These are phyloP conservation scores for Pyrenochaeta sp. DNA, from an alignment of 2,329 filamentous ascomycete genomes.

Conservation along the genomic window DNA sequence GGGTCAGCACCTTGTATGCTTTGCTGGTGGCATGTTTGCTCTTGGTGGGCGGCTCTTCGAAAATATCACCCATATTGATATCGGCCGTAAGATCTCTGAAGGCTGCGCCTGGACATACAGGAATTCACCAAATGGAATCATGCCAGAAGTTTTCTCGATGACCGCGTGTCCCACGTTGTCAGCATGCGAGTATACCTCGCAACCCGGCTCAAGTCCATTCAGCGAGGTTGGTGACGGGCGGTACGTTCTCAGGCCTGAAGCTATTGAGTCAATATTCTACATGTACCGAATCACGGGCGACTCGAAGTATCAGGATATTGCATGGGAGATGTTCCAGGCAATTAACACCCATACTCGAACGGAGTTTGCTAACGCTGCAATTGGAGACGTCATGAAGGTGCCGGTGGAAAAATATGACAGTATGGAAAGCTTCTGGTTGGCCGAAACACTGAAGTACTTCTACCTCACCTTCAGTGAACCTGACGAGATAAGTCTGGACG, in stretches of 20 bases:
- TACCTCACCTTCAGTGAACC: constrained; percentile 57
- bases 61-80: constrained; percentile 60
- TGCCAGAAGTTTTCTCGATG: constrained; percentile 65
- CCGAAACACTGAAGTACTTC: constrained; percentile 60
- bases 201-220: constrained; percentile 49
- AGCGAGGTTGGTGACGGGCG: constrained; percentile 52
- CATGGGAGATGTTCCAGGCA: constrained; percentile 59
- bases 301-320: constrained; percentile 52
- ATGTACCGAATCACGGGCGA: constrained; percentile 68
- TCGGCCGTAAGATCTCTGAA: constrained; percentile 66
- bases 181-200: constrained; percentile 50
- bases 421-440: constrained; percentile 62
- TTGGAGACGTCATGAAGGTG: constrained; percentile 54
- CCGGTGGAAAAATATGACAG: constrained; percentile 43
- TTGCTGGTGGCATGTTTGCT: constrained; percentile 69
- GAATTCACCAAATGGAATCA: constrained; percentile 64
- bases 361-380: constrained; percentile 54
- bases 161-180: constrained; percentile 53
- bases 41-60: constrained; percentile 66
- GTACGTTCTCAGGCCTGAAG: constrained; percentile 62
- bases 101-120: constrained; percentile 70
- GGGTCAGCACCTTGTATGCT: constrained; percentile 67
- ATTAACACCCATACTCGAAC: constrained; percentile 54
- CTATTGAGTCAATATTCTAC: constrained; percentile 68
- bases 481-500: constrained; percentile 53